Evolutionary conservation across 257 asterid genomes (phyloP).

Genomic region (Cinchona pubescens): DNA sequence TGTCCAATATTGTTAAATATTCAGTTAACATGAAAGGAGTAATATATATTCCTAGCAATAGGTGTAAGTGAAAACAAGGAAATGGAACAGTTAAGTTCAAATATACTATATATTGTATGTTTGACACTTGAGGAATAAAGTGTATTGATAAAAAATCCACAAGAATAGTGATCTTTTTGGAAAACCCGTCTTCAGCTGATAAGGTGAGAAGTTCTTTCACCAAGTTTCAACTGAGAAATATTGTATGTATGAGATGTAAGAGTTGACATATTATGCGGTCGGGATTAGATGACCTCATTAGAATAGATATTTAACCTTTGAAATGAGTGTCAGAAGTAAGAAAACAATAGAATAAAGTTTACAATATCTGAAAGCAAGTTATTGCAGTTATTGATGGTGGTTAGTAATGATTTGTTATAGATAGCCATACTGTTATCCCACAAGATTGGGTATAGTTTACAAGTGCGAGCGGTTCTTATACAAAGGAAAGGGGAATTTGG

Average conservation of each 20-base stretch:
- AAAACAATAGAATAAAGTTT: not conserved
- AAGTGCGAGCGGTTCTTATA: too few species aligned
- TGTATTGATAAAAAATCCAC: not conserved
- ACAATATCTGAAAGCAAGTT: not conserved
- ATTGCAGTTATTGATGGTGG: not conserved
- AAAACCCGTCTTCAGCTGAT: conserved; percentile 4
- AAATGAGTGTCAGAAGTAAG: not conserved
- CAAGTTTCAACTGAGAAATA: not conserved
- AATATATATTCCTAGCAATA: not conserved
- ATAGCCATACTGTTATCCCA: not conserved
- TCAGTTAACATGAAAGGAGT: not conserved
- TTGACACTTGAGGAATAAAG: not conserved
- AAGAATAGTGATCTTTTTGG: not conserved
- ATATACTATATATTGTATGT: not conserved
- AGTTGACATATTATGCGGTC: not conserved
- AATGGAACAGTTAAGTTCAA: not conserved
- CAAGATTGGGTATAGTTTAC: too few species aligned
- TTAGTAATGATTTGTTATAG: not conserved
- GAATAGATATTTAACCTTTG: not conserved
- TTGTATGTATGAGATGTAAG: not conserved
- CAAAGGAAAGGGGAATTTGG: too few species aligned
- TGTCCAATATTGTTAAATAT: not conserved
- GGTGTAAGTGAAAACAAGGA: not conserved
- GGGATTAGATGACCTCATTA: not conserved
- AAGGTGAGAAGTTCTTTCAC: not conserved